Evolutionary conservation across 495 filamentous ascomycete species (phyloP), one percentile per base, ranked within the genome.

Genomic region (Cercophora scortea): DNA sequence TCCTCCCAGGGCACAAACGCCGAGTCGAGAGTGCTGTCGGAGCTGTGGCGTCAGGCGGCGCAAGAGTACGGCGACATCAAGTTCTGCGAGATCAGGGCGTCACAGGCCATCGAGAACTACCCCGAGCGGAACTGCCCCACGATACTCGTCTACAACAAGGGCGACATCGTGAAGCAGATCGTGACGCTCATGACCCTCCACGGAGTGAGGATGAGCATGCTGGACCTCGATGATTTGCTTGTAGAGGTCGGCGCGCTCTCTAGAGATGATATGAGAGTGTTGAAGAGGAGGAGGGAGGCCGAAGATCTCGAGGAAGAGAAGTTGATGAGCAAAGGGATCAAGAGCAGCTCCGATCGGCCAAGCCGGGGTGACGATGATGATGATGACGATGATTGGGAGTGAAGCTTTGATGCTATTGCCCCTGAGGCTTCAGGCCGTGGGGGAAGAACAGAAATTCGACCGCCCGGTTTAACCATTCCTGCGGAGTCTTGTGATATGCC

Each of bases 81-180:
- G 70, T 99, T 99, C 72, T 96, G 91, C 65, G 89, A 99, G 70
- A 97, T 99, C 43, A 78, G 83, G 58, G 93, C 82, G 3, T 85
- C 90, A 62, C 84, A 95, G 79, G 95, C 93, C 52, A 96, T 99
- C 61, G 93, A 97, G 70, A 86, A 86, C 17, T 99, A 97, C 66
- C 93, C 93, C 13, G 94, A 97, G 63, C 78, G 78, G 48, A 97
- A 96, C 62, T 94, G 89, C 45, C 93, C 93, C 8, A 99, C 93
- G 7, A 91, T 99, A 33, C 69, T 99, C 51, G 80, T 95, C 0
- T 99, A 97, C 62, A 83, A 83, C 61, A 87, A 96, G 57, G 90
- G 89, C 16, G 90, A 97, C 69, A 94, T 99, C 49, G 79, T 81
- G 61, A 89, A 79, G 67, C 92, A 96, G 67, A 67, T 95, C 53